Percentiles rank a stretch among this genome's conserved stretches.
Conservation (phyloP, 2,329 filamentous ascomycete species). For the Dactylellina haptotyla region DNA sequence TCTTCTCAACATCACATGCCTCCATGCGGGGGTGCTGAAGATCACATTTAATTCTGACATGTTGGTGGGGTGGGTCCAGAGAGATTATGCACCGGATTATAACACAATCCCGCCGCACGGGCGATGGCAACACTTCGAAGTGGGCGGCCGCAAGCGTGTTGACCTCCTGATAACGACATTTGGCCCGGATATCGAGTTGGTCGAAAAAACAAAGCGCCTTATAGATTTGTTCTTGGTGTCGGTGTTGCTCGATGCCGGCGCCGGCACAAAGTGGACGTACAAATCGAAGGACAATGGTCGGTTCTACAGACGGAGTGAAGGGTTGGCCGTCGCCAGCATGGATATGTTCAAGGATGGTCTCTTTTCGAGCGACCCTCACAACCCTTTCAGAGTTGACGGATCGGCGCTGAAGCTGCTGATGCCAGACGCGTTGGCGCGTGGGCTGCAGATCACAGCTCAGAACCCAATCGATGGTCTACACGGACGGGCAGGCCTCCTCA, state of each 20-base stretch:
- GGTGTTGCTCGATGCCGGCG: constrained; percentile 85
- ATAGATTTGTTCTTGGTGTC: constrained; percentile 83
- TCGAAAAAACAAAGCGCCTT: constrained; percentile 76
- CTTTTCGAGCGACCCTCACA: constrained; percentile 82
- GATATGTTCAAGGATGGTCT: constrained; percentile 68
- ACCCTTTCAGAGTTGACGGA: constrained; percentile 90
- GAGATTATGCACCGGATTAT: constrained; percentile 76
- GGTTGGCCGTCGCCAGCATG: constrained; percentile 78
- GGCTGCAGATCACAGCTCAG: constrained; percentile 81
- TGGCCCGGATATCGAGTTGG: constrained; percentile 74
- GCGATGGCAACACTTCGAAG: constrained; percentile 83
- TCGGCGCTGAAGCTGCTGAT: constrained; percentile 79
- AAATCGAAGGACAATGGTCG: constrained; percentile 88
- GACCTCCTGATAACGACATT: constrained; percentile 76
- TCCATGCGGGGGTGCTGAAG: background rate
- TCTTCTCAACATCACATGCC: background rate
- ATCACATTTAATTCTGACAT: constrained; percentile 6
- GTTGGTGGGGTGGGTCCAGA: constrained; percentile 62
- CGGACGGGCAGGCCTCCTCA: constrained; percentile 81
- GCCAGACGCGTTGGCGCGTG: constrained; percentile 77
- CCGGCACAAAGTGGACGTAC: constrained; percentile 90
- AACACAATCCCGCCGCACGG: constrained; percentile 84
- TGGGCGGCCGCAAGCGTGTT: constrained; percentile 79
- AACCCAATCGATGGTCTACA: constrained; percentile 87
- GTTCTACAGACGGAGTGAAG: constrained; percentile 84